Evolutionary conservation across 371 early-diverging fungal genomes (phyloP).

Genomic region (Rhizopus delemar): DNA sequence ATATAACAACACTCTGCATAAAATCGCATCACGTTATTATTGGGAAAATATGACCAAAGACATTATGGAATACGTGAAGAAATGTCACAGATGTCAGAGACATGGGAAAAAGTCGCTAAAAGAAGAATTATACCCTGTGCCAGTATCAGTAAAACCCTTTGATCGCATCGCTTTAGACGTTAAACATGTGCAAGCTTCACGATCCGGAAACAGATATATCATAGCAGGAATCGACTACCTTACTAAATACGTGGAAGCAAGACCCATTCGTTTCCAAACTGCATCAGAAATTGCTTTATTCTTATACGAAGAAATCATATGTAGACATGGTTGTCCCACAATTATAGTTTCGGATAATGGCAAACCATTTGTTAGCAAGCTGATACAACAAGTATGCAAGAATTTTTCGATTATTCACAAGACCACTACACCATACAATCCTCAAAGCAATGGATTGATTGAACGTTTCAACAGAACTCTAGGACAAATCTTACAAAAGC

Average conservation of each 20-base stretch:
- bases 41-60: too few relatives aligned
- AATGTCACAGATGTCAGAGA: too few relatives aligned
- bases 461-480: conserved; percentile 13
- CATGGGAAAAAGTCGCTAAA: too few relatives aligned
- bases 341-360: conserved; percentile 11
- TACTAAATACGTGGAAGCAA: too few relatives aligned
- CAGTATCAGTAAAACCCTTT: too few relatives aligned
- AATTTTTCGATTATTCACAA: conserved; percentile 1
- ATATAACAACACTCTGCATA: neutral
- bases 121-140: too few relatives aligned
- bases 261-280: neutral
- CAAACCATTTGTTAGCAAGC: conserved; percentile 4
- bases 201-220: too few relatives aligned
- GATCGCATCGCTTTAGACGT: too few relatives aligned
- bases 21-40: too few relatives aligned
- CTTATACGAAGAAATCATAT: conserved; percentile 12
- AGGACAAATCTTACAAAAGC: conserved; percentile 3
- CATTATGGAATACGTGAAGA: too few relatives aligned
- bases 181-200: too few relatives aligned
- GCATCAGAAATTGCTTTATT: conserved; percentile 3
- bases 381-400: neutral
- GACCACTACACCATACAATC: conserved; percentile 2
- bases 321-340: conserved; percentile 5
- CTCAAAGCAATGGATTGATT: conserved; percentile 9
- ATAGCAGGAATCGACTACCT: too few relatives aligned